phyloP scores from a whole-genome alignment of 371 early-diverging fungal genomes.

The Mortierella sp. region DNA sequence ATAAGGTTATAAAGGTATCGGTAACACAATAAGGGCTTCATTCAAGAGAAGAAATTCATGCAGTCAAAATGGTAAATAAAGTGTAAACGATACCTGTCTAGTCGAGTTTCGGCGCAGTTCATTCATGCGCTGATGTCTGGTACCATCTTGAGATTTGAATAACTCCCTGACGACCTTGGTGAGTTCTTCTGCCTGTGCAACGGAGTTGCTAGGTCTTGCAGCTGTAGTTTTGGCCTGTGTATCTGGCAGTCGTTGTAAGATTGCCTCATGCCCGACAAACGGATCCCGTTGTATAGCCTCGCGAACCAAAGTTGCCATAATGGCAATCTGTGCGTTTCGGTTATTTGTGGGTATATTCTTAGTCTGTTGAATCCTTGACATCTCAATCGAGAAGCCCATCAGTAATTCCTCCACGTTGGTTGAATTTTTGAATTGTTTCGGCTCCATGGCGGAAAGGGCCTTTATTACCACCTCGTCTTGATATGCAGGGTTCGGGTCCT shows the following conservation, averaged over 20 bases:
- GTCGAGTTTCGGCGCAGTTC: slow-evolving; percentile 43
- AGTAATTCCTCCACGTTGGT: slow-evolving; percentile 49
- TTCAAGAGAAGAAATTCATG: not conserved
- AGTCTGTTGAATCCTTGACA: slow-evolving; percentile 47
- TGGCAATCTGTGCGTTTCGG: slow-evolving; percentile 41
- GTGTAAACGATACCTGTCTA: slow-evolving; percentile 18
- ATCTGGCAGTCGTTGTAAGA: slow-evolving; percentile 39
- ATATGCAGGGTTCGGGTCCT: slow-evolving; percentile 38
- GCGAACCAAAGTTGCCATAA: slow-evolving; percentile 46
- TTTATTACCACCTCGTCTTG: slow-evolving; percentile 51
- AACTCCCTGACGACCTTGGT: slow-evolving; percentile 47
- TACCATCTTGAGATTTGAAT: slow-evolving; percentile 33
- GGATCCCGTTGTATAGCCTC: slow-evolving; percentile 48
- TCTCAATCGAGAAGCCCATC: slow-evolving; percentile 48
- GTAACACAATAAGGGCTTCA: not conserved
- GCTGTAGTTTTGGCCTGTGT: slow-evolving; percentile 34
- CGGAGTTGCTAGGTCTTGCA: slow-evolving; percentile 34
- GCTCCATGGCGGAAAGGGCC: slow-evolving; percentile 42
- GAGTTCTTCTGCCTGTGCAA: slow-evolving; percentile 38
- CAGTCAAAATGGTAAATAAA: not conserved
- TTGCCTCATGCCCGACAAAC: slow-evolving; percentile 41
- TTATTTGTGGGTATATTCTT: slow-evolving; percentile 42
- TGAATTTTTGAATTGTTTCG: slow-evolving; percentile 49
- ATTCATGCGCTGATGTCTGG: slow-evolving; percentile 41
- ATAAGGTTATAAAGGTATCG: not conserved